phyloP scores from a whole-genome alignment of 805 yeast species.

The Scheffersomyces stipitis region DNA sequence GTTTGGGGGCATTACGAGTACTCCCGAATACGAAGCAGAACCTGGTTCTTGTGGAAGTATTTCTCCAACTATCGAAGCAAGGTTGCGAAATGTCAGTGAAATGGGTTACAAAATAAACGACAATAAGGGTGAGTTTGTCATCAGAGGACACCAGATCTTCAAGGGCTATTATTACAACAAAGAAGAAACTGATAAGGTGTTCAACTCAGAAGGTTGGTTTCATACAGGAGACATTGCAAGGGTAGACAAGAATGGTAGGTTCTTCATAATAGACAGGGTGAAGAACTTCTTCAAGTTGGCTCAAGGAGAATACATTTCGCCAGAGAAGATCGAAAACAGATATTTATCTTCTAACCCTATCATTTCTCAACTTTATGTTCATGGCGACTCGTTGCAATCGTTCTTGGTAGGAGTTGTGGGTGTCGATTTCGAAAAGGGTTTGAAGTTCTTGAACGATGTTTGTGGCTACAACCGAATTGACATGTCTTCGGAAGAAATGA shows the following conservation, averaged over 20 bases:
- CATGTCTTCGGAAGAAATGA: constrained; percentile 9
- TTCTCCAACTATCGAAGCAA: constrained; percentile 14
- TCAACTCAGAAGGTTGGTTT: constrained; percentile 53
- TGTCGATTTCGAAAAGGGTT: constrained; percentile 13
- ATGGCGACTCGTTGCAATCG: constrained; percentile 27
- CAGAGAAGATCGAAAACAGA: constrained; percentile 37
- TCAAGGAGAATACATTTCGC: constrained; percentile 39
- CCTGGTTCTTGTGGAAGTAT: constrained; percentile 22
- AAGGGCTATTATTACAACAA: constrained; percentile 46
- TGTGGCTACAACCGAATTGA: constrained; percentile 9
- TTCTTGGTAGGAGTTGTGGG: constrained; percentile 28
- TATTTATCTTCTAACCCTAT: constrained; percentile 25
- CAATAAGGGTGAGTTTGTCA: constrained; percentile 49
- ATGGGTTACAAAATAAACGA: constrained; percentile 16
- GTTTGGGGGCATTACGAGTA: constrained; percentile 15
- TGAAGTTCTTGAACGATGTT: constrained; percentile 13
- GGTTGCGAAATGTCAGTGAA: constrained; percentile 13
- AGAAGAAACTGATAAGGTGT: constrained; percentile 43
- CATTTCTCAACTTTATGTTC: constrained; percentile 23
- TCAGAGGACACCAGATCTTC: constrained; percentile 60
- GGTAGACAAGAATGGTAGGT: constrained; percentile 26
- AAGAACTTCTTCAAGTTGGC: constrained; percentile 43
- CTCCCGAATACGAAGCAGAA: constrained; percentile 11
- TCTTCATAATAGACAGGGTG: constrained; percentile 48
- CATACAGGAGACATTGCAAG: constrained; percentile 51